Evolutionary conservation across 2,329 filamentous ascomycete species (phyloP), one percentile per base, ranked within the genome.

Genomic region (Fusarium protoensiforme): DNA sequence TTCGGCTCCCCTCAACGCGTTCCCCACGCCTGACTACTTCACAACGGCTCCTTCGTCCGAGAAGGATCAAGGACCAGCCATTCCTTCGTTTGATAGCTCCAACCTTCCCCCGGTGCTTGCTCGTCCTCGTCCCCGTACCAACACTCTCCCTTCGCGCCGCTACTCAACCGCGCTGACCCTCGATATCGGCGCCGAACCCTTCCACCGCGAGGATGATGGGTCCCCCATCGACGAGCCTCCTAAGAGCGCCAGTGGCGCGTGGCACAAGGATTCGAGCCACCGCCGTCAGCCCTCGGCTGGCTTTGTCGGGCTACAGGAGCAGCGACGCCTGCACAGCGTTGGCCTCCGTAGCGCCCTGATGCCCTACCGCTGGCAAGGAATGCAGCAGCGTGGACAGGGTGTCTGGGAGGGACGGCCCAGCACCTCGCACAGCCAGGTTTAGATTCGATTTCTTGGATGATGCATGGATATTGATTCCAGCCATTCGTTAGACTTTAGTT

Each of bases 81-180:
- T 66, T 53, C 63, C 70, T 39, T 64, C 62, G n/a, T 69, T 77
- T 41, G 64, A 73, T 20, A 48, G 36, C 11, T 43, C 65, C 43
- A 60, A 74, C n/a, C 36, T 77, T 36, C 64, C 72, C 6, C 53
- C 31, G 7, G 60, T 67, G 7, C 71, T 76, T 48, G 53, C 61
- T 27, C 51, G 64, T 65, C 54, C 73, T 71, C 51, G 68, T 53
- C 61, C 64, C 27, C 71, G 75, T 18, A 76, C 63, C 18, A 74
- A 64, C 48, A 71, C 76, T 20, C 68, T 77, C 18, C 76, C 75
- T 20, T 70, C 70, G 53, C 75, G 76, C 4, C 76, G 75, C 11
- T 78, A 78, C 46, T 78, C 76, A 14, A 76, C 75, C n/a, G 73
- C 73, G 4, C 59, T 78, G 67, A 72, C 73, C 14, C 76, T 78